Percentiles rank a stretch among this genome's conserved stretches.
Evolutionary conservation across 2,329 filamentous ascomycete genomes (phyloP).

Genomic region (Fusarium palustre): DNA sequence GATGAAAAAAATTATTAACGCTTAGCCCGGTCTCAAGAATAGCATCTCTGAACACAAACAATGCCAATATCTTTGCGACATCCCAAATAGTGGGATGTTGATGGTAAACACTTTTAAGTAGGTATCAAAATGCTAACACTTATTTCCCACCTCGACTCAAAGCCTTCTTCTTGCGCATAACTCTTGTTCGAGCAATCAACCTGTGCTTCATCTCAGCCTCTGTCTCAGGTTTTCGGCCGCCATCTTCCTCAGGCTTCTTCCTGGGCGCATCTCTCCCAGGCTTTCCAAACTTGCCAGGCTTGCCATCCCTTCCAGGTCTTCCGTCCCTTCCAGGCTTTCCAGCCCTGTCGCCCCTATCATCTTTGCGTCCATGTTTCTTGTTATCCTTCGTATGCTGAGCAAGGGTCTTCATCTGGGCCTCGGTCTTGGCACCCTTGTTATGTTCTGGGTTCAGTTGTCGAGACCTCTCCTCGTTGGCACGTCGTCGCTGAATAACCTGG

Average conservation of each 20-base stretch:
- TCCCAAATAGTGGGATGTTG: conserved; percentile 6
- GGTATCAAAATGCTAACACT: conserved; percentile 33
- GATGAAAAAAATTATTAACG: neutral
- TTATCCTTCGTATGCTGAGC: conserved; percentile 37
- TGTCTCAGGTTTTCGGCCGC: conserved; percentile 52
- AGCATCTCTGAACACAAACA: neutral
- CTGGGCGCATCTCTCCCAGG: conserved; percentile 3
- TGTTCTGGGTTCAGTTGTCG: conserved; percentile 43
- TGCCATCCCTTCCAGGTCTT: neutral
- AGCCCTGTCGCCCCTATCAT: conserved; percentile 24
- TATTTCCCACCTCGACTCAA: conserved; percentile 51
- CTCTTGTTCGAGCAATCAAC: conserved; percentile 87
- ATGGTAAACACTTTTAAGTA: conserved; percentile 32
- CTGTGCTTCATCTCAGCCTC: conserved; percentile 68
- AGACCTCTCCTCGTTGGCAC: conserved; percentile 53
- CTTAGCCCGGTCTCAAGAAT: neutral
- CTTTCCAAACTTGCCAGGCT: conserved; percentile 15
- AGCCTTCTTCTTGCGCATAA: conserved; percentile 77
- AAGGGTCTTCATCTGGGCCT: conserved; percentile 33
- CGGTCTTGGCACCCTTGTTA: conserved; percentile 34
- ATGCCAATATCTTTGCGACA: conserved; percentile 17
- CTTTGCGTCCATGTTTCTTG: conserved; percentile 36
- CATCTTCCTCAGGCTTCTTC: conserved; percentile 31
- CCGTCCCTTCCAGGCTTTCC: conserved; percentile 15
- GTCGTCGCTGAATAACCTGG: conserved; percentile 86